Conservation (phyloP, 2,329 filamentous ascomycete species). For the Chrysoporthe deuterocubensis region DNA sequence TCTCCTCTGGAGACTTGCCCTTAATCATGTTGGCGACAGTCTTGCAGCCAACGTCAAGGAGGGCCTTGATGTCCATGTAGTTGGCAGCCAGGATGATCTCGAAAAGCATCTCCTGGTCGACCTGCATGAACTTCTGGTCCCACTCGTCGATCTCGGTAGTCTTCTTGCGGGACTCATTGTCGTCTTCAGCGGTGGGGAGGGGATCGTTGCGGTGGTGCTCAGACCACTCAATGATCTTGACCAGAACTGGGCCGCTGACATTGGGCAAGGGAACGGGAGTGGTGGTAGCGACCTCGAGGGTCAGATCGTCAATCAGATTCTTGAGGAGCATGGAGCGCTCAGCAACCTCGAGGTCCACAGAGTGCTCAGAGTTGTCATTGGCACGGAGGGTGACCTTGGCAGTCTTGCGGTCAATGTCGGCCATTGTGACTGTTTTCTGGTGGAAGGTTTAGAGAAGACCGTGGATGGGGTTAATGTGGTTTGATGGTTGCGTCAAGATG, state of each 20-base stretch:
- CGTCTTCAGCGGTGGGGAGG: slow-evolving; percentile 79
- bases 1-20: slow-evolving; percentile 99
- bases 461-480: background rate
- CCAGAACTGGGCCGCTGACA: slow-evolving; percentile 87
- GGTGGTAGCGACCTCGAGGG: slow-evolving; percentile 58
- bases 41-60: slow-evolving; percentile 98
- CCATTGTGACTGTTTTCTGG: slow-evolving; percentile 34
- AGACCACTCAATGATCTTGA: slow-evolving; percentile 99
- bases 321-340: slow-evolving; percentile 96
- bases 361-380: slow-evolving; percentile 54
- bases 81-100: slow-evolving; percentile 98
- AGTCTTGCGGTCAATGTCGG: slow-evolving; percentile 33
- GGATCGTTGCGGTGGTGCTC: slow-evolving; percentile 92
- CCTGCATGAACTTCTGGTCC: slow-evolving; percentile 99
- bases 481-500: slow-evolving; percentile 16
- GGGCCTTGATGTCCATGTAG: slow-evolving; percentile 98
- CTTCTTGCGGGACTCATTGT: slow-evolving; percentile 94
- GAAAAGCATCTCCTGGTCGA: slow-evolving; percentile 99
- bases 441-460: slow-evolving; percentile 6
- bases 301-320: slow-evolving; percentile 96
- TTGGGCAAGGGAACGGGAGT: slow-evolving; percentile 89
- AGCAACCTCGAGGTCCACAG: slow-evolving; percentile 76
- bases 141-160: slow-evolving; percentile 99
- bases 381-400: slow-evolving; percentile 52
- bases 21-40: slow-evolving; percentile 99